Evolutionary conservation across 2,329 filamentous ascomycete genomes (phyloP), one percentile per base, ranked within the genome.

Genomic region (Drechslera avenae): DNA sequence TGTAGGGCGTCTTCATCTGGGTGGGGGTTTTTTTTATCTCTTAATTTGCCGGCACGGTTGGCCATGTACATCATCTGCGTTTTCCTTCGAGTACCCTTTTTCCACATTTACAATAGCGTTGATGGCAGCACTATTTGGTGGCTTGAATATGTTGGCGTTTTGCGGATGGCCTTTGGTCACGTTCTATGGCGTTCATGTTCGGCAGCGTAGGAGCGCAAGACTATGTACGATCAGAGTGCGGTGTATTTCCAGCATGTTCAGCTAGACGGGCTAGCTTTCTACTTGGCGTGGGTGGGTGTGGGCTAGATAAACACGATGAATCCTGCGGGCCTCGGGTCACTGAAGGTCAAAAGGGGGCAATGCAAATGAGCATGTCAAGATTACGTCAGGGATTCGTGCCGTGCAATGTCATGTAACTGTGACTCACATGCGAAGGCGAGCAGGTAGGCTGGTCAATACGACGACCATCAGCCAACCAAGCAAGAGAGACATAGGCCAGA

Each of bases 21-120:
- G 23, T 26, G 21, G 19, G 32, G 40, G 12, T 40, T 41, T 32
- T 39, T 39, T 46, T 33, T 32, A 4, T 28, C 8, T 23, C 7
- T 23, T 28, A 12, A 28, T 28, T 39, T 37, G 37, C 16, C 17
- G 18, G 33, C 40, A 39, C 41, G 28, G 35, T 46, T 23, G 39
- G 21, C 46, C 41, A 35, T 57, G 54, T 57, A 57, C 34, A 56
- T 49, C 42, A 56, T n/a, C 44, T 34, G 17, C 45, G 31, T 56
- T 56, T 56, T 47, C 33, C 37, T 53, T 53, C 26, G 23, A n/a
- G 23, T 40, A 43, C 33, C 33, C 34, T 53, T 40, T 28, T 18
- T 40, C 42, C 45, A 18, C 26, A 16, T 46, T 47, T 19, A 45
- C 49, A 34, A 32, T 19, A 53, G 30, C 45, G 41, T 42, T 18